These are phyloP conservation scores for Boletus huronensis DNA, from an alignment of 768 basidiomycete species.

Conservation along the genomic window DNA sequence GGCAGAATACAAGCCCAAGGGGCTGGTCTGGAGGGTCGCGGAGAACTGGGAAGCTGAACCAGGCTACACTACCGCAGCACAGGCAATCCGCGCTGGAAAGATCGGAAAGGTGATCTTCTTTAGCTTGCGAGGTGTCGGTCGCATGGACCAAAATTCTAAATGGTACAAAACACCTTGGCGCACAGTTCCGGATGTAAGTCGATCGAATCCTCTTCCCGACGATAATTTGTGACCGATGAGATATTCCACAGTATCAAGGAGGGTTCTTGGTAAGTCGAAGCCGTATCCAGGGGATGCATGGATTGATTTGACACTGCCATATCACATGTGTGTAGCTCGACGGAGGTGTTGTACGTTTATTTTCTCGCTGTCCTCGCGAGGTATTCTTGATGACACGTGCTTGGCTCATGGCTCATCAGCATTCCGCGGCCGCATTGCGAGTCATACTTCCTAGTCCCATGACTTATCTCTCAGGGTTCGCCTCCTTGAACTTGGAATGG, in stretches of 20 bases:
- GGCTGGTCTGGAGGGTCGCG: conserved; percentile 75
- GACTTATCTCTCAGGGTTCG: conserved; percentile 57
- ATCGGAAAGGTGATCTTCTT: conserved; percentile 74
- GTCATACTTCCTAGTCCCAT: conserved; percentile 51
- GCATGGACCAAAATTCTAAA: conserved; percentile 58
- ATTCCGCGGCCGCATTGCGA: conserved; percentile 63
- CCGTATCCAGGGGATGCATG: background rate
- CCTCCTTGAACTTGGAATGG: conserved; percentile 66
- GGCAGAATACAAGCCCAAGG: conserved; percentile 57
- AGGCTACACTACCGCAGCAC: conserved; percentile 41
- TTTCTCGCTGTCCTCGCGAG: background rate
- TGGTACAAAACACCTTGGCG: conserved; percentile 87
- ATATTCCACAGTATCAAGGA: conserved; percentile 57
- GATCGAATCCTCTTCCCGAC: conserved; percentile 1
- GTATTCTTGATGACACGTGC: background rate
- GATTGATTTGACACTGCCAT: conserved; percentile 1
- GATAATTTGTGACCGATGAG: background rate
- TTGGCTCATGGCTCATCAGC: conserved; percentile 37
- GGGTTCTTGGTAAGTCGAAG: conserved; percentile 67
- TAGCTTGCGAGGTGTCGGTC: conserved; percentile 49
- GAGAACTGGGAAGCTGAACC: conserved; percentile 76
- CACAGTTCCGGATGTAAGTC: conserved; percentile 70
- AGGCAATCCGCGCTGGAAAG: conserved; percentile 52
- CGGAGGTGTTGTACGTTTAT: conserved; percentile 63
- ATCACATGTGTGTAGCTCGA: conserved; percentile 51